Conservation (phyloP, 805 yeast genomes). For the Candida railenensis region DNA sequence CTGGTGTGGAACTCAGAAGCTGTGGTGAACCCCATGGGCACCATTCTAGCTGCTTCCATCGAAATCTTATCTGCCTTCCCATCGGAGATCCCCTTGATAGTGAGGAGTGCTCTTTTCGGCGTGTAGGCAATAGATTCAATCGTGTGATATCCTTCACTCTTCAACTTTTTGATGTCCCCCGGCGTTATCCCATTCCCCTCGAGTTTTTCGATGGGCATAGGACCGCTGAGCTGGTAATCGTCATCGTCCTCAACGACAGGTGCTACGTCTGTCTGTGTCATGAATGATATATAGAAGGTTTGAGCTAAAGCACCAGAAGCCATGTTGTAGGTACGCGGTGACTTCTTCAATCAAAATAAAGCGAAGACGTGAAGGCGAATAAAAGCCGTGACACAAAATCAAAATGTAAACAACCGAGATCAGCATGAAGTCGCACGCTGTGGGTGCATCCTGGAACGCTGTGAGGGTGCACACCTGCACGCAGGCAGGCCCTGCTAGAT, state of each 20-base stretch:
- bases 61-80: slow-evolving; percentile 88
- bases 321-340: slow-evolving; percentile 1
- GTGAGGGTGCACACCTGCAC: not conserved
- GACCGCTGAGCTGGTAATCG: slow-evolving; percentile 39
- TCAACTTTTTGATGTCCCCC: slow-evolving; percentile 74
- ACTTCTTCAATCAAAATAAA: not conserved
- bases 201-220: slow-evolving; percentile 42
- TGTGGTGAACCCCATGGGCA: slow-evolving; percentile 96
- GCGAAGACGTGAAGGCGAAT: not conserved
- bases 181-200: slow-evolving; percentile 85
- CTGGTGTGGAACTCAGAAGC: slow-evolving; percentile 92
- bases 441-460: not conserved
- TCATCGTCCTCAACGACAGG: slow-evolving; percentile 22
- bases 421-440: no score
- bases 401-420: not conserved
- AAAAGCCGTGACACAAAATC: not conserved
- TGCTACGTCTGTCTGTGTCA: slow-evolving; percentile 2
- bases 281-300: no score
- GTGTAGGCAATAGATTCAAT: slow-evolving; percentile 93
- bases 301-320: not conserved
- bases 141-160: slow-evolving; percentile 83
- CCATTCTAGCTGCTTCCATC: slow-evolving; percentile 79
- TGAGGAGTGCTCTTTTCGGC: slow-evolving; percentile 73
- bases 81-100: slow-evolving; percentile 90
- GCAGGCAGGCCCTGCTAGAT: no score